These are phyloP conservation scores for Plantago lanceolata DNA, from an alignment of 305 asterid species.

Conservation along the genomic window DNA sequence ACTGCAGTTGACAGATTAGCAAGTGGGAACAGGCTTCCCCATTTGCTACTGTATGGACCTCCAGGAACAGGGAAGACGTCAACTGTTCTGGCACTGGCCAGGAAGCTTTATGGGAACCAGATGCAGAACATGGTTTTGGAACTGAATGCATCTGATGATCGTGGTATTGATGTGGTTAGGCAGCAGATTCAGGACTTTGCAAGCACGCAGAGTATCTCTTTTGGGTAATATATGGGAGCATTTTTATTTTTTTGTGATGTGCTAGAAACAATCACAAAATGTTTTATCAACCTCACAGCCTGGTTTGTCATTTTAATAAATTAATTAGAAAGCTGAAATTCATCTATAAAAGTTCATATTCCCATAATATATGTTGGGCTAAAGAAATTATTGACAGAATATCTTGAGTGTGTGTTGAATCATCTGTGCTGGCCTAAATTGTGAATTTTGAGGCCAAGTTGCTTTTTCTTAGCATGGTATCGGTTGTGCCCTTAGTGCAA, in stretches of 20 bases:
- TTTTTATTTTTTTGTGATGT: neutral
- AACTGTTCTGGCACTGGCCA: constrained; percentile 81
- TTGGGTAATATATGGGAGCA: constrained; percentile 47
- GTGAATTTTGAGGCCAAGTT: too few relatives aligned
- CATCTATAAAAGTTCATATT: neutral
- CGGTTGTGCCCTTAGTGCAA: too few relatives aligned
- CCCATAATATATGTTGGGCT: neutral
- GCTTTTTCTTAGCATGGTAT: too few relatives aligned
- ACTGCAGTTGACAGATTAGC: constrained; percentile 83
- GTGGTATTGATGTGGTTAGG: constrained; percentile 94
- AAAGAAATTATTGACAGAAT: too few relatives aligned
- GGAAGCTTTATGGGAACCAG: constrained; percentile 80
- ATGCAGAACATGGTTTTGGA: constrained; percentile 89
- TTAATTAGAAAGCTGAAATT: neutral
- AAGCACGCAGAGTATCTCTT: constrained; percentile 94
- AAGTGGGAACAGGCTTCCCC: constrained; percentile 75
- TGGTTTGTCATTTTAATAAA: constrained; percentile 2
- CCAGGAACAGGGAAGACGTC: constrained; percentile 99
- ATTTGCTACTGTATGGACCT: constrained; percentile 91
- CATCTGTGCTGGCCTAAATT: too few relatives aligned
- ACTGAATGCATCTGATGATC: constrained; percentile 94
- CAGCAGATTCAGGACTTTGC: constrained; percentile 98
- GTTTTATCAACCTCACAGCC: neutral
- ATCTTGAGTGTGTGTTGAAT: too few relatives aligned
- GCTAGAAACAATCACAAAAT: neutral